Evolutionary conservation across 495 filamentous ascomycete genomes (phyloP), one percentile per base, ranked within the genome.

Genomic region (Chaetomium cochliodes): DNA sequence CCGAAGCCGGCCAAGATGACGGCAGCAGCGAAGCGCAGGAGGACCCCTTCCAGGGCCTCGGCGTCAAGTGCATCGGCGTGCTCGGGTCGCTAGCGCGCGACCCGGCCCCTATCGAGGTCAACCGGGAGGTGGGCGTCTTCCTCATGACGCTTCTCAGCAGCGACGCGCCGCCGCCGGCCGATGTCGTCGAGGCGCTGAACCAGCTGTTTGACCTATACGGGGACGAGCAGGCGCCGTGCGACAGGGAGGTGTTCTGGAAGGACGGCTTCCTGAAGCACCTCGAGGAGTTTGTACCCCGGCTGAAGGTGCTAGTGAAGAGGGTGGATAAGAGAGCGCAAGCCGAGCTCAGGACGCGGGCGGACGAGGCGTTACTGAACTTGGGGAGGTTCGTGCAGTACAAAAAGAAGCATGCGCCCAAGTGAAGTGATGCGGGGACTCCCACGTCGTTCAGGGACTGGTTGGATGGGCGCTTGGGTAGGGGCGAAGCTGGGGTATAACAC

Each of bases 171-270:
- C 73, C 81, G 0, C 69, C 80, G 6, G 83, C 80, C 7, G 81
- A 86, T 41, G 68, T 76, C 4, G 76, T 87, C 22, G 85, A 87
- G 71, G 81, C 82, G 15, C 71, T 88, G 44, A 84, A 88, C 71
- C 81, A 86, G 68, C 62, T 88, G 23, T 85, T 85, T 65, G 86
- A 87, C 55, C 81, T 87, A 41, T 88, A 88, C 67, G 81, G 81
- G 8, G 86, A 88, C 60, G 81, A 82, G 62, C 76, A 76, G 18
- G 79, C 73, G 60, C 70, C 75, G 37, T 84, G 80, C 65, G 86
- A 88, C 64, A 76, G 72, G 62, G 81, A 84, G 44, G 83, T 88
- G 4, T 88, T 88, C 68, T 85, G 84, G 79, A 82, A 80, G 58
- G 76, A 84, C 60, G 78, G 76, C n/a, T 87, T 87, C 68, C 71